A percentile compares a stretch with the other conserved stretches of the same genome.
Conservation (phyloP, 228 moss, liverwort and hornwort species). For the Sphagnum magellanicum region DNA sequence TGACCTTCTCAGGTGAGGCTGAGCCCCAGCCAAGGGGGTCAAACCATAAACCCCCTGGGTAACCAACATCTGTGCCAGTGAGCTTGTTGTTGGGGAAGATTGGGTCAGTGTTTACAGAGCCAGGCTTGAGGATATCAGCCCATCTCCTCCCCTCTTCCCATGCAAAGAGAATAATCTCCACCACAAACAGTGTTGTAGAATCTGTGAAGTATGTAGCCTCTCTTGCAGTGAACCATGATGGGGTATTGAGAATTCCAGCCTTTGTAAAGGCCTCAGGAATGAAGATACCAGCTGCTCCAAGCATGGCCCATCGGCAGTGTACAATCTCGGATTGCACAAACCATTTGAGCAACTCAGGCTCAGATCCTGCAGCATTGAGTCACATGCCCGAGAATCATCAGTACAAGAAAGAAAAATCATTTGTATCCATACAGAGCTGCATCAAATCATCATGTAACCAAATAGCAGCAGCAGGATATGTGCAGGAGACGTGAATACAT, state of each 20-base stretch:
- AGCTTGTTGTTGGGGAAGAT: slow-evolving; percentile 65
- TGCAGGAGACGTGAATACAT: no score
- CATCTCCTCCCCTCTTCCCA: slow-evolving; percentile 84
- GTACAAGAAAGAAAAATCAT: no score
- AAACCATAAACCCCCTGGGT: slow-evolving; percentile 69
- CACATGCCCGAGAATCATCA: no score
- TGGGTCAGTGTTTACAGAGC: slow-evolving; percentile 59
- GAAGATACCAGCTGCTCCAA: slow-evolving; percentile 91
- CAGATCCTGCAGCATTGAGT: slow-evolving; percentile 32
- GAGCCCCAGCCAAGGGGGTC: slow-evolving; percentile 54
- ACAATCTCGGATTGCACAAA: slow-evolving; percentile 91
- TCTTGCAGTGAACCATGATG: slow-evolving; percentile 68
- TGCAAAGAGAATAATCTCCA: slow-evolving; percentile 48
- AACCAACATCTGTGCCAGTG: slow-evolving; percentile 61
- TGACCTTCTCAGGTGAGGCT: slow-evolving; percentile 42
- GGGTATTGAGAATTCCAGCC: slow-evolving; percentile 67
- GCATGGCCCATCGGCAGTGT: slow-evolving; percentile 68
- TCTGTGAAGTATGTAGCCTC: slow-evolving; percentile 60
- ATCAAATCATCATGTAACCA: no score
- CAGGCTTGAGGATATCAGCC: slow-evolving; percentile 87
- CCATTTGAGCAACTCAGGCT: slow-evolving; percentile 71
- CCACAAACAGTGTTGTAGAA: slow-evolving; percentile 44
- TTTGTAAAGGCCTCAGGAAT: slow-evolving; percentile 82
- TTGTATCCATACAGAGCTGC: no score
- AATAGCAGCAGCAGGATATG: no score